Conservation (phyloP, 2,329 filamentous ascomycete genomes). For the Stachybotrys chlorohalonatus region DNA sequence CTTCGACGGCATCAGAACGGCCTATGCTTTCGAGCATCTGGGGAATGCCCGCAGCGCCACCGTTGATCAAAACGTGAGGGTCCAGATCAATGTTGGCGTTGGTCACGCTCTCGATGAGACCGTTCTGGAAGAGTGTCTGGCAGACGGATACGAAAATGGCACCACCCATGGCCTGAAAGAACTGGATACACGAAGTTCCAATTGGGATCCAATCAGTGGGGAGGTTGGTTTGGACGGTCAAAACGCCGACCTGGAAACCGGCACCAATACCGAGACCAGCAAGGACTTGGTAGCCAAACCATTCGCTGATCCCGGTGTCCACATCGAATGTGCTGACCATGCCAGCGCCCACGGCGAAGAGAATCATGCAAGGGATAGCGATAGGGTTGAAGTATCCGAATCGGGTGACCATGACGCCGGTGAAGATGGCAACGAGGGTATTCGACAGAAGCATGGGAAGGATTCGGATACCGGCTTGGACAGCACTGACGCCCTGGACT, state of each 20-base stretch:
- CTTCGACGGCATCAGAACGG: constrained; percentile 29
- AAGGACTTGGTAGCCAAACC: constrained; percentile 52
- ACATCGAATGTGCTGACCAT: constrained; percentile 45
- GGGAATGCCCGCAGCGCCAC: constrained; percentile 41
- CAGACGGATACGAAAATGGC: constrained; percentile 56
- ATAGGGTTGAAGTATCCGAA: constrained; percentile 32
- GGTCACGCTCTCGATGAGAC: constrained; percentile 43
- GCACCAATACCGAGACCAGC: constrained; percentile 43
- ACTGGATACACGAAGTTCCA: constrained; percentile 42
- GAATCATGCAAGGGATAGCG: constrained; percentile 30
- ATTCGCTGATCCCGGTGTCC: constrained; percentile 34
- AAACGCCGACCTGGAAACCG: constrained; percentile 37
- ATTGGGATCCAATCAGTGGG: constrained; percentile 38
- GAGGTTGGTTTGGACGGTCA: constrained; percentile 44
- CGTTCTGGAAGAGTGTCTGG: constrained; percentile 60
- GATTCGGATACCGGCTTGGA: constrained; percentile 45
- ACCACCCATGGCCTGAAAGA: constrained; percentile 58
- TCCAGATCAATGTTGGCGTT: constrained; percentile 34
- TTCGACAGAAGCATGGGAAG: constrained; percentile 43
- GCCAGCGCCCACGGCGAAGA: constrained; percentile 38
- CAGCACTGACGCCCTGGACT: constrained; percentile 41
- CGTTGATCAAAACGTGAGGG: constrained; percentile 38
- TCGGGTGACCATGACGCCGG: constrained; percentile 30
- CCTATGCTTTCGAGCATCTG: constrained; percentile 31
- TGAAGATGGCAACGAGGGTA: constrained; percentile 35